A percentile compares a stretch with the other conserved stretches of the same genome.
phyloP scores from a whole-genome alignment of 1,139 yeast genomes.

The Fermentozyma sake region DNA sequence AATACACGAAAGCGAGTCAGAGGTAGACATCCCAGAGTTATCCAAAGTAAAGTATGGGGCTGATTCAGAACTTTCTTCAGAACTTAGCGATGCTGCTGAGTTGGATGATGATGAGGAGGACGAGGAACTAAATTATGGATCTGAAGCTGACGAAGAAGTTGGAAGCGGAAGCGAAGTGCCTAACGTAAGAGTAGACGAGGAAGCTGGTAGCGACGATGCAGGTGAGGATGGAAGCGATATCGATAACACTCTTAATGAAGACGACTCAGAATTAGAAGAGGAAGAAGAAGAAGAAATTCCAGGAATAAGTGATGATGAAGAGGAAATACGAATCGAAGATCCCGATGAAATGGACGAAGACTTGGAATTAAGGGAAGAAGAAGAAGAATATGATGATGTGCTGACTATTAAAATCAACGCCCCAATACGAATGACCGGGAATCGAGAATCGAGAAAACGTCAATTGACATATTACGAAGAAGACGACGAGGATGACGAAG shows the following conservation, averaged over 20 bases:
- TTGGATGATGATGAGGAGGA: conserved; percentile 8
- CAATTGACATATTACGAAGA: conserved; percentile 31
- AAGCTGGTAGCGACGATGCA: conserved; percentile 16
- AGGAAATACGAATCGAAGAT: conserved; percentile 32
- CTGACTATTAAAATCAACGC: conserved; percentile 1
- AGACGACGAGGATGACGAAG: conserved; percentile 27
- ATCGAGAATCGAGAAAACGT: conserved; percentile 23
- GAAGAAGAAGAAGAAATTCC: conserved; percentile 22
- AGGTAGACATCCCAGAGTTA: conserved; percentile 4
- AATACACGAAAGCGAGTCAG: conserved; percentile 8
- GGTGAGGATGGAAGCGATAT: too few species aligned
- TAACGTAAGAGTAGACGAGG: conserved; percentile 18
- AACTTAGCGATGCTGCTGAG: conserved; percentile 8
- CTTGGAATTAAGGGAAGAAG: conserved; percentile 29
- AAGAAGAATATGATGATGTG: conserved; percentile 13
- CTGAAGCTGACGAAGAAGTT: conserved; percentile 16
- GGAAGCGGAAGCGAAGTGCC: conserved; percentile 18
- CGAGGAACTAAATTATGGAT: conserved; percentile 8
- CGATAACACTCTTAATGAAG: too few species aligned
- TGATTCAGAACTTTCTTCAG: conserved; percentile 9
- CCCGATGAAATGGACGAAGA: conserved; percentile 42
- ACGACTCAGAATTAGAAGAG: too few species aligned
- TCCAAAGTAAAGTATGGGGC: conserved; percentile 17
- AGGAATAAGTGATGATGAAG: conserved; percentile 25
- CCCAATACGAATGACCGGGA: too few species aligned